Percentiles rank a stretch among this genome's conserved stretches.
phyloP scores from a whole-genome alignment of 495 filamentous ascomycete species.

The Ascobolus immersus region DNA sequence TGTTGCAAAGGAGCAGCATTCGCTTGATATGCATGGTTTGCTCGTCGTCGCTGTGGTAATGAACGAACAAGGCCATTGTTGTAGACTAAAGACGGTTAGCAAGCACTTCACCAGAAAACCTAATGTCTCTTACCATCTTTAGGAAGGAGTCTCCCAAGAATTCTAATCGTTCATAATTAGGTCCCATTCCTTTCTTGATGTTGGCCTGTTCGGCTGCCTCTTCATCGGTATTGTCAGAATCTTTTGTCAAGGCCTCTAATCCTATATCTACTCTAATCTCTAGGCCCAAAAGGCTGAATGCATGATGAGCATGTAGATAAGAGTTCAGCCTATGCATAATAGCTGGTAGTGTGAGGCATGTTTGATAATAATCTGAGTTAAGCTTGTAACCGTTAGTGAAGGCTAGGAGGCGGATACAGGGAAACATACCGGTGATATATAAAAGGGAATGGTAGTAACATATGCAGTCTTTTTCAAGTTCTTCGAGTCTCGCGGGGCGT shows the following conservation, averaged over 20 bases:
- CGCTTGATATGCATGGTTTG: conserved; percentile 71
- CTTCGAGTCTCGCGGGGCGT: too few species aligned
- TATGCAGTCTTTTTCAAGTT: too few species aligned
- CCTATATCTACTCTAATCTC: conserved; percentile 40
- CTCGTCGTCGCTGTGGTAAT: conserved; percentile 54
- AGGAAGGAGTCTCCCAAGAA: conserved; percentile 85
- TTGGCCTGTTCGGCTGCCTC: conserved; percentile 44
- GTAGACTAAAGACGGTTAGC: conserved; percentile 29
- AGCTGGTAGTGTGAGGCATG: too few species aligned
- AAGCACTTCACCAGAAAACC: background rate
- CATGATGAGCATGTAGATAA: conserved; percentile 55
- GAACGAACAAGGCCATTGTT: conserved; percentile 54
- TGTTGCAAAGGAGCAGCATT: conserved; percentile 82
- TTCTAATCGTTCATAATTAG: conserved; percentile 86
- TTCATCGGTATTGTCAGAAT: conserved; percentile 74
- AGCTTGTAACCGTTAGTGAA: too few species aligned
- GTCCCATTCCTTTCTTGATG: conserved; percentile 72
- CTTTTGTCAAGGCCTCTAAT: conserved; percentile 80
- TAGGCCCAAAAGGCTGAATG: conserved; percentile 32
- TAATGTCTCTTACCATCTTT: conserved; percentile 34
- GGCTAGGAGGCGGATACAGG: too few species aligned
- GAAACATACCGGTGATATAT: too few species aligned
- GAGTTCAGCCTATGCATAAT: conserved; percentile 65
- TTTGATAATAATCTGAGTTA: too few species aligned
- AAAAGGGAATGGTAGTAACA: too few species aligned